Evolutionary conservation across 345 rosid genomes (phyloP).

Genomic region (Salix dunnii): DNA sequence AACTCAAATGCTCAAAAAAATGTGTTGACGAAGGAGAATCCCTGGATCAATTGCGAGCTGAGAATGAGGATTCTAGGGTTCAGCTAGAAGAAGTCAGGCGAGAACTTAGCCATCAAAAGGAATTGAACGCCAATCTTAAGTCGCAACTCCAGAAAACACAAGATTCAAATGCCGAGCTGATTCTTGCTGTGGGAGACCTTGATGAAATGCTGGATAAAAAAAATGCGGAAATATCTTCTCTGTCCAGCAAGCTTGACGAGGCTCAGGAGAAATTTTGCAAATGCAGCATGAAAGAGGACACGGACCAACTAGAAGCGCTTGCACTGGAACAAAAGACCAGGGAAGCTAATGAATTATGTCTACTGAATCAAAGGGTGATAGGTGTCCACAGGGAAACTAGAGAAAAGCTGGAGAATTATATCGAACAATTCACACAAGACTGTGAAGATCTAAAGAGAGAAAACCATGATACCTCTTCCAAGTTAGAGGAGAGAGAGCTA

Average conservation of each 20-base stretch:
- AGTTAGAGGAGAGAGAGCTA: constrained; percentile 16
- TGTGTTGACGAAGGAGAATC: constrained; percentile 25
- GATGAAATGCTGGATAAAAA: constrained; percentile 73
- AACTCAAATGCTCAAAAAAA: constrained; percentile 51
- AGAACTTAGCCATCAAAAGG: constrained; percentile 72
- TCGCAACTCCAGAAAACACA: constrained; percentile 83
- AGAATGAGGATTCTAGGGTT: constrained; percentile 54
- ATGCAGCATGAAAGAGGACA: constrained; percentile 29
- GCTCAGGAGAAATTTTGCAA: constrained; percentile 23
- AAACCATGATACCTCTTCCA: constrained; percentile 14
- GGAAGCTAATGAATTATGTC: constrained; percentile 11
- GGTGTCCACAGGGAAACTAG: constrained; percentile 18
- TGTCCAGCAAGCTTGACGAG: constrained; percentile 22
- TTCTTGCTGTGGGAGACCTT: constrained; percentile 82
- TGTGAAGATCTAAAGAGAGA: constrained; percentile 21
- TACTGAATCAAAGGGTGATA: constrained; percentile 18
- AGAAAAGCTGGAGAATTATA: constrained; percentile 23
- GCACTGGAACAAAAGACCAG: constrained; percentile 21
- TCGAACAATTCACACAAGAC: constrained; percentile 23
- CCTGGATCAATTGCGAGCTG: constrained; percentile 45
- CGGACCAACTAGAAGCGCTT: constrained; percentile 28
- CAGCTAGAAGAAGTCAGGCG: constrained; percentile 70
- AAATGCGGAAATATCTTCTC: constrained; percentile 36
- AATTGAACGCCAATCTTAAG: constrained; percentile 57
- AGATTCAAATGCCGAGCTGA: constrained; percentile 83